These are phyloP conservation scores for rapeseed (Brassica napus) DNA, from an alignment of 345 rosid species.

Conservation along the genomic window DNA sequence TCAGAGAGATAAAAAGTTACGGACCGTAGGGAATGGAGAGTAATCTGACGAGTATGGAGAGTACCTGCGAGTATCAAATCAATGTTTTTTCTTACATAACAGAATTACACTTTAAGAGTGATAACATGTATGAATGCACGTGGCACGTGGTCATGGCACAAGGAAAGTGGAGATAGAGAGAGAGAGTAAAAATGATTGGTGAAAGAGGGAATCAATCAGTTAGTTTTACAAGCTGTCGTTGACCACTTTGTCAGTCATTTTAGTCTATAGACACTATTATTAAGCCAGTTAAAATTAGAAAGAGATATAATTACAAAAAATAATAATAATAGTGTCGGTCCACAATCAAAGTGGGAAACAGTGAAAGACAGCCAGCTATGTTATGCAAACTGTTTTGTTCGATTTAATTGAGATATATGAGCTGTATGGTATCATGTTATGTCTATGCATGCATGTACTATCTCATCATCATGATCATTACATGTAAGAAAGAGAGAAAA, in stretches of 20 bases:
- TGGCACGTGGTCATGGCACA: slow-evolving; percentile 27
- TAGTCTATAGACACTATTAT: background rate
- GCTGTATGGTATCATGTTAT: slow-evolving; percentile 31
- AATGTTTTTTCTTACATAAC: background rate
- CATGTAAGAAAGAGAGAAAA: background rate
- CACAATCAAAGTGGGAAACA: slow-evolving; percentile 28
- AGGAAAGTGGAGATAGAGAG: slow-evolving; percentile 27
- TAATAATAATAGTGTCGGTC: slow-evolving; percentile 38
- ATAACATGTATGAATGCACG: slow-evolving; percentile 28
- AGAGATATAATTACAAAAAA: background rate
- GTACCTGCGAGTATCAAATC: slow-evolving; percentile 55
- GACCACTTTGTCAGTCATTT: slow-evolving; percentile 38
- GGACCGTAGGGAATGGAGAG: slow-evolving; percentile 79
- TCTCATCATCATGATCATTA: slow-evolving; percentile 8
- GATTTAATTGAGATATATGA: slow-evolving; percentile 6
- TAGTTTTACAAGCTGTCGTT: slow-evolving; percentile 40
- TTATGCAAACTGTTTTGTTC: slow-evolving; percentile 23
- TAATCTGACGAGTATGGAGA: slow-evolving; percentile 82
- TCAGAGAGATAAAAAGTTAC: slow-evolving; percentile 28
- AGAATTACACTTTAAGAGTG: background rate
- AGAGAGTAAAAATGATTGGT: slow-evolving; percentile 31
- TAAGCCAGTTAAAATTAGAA: background rate
- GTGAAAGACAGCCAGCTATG: slow-evolving; percentile 39
- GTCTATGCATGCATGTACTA: slow-evolving; percentile 20
- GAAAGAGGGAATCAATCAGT: slow-evolving; percentile 30